Base-by-base conservation (phyloP, 495 filamentous ascomycete species). In the Aspergillus bertholletiae region DNA sequence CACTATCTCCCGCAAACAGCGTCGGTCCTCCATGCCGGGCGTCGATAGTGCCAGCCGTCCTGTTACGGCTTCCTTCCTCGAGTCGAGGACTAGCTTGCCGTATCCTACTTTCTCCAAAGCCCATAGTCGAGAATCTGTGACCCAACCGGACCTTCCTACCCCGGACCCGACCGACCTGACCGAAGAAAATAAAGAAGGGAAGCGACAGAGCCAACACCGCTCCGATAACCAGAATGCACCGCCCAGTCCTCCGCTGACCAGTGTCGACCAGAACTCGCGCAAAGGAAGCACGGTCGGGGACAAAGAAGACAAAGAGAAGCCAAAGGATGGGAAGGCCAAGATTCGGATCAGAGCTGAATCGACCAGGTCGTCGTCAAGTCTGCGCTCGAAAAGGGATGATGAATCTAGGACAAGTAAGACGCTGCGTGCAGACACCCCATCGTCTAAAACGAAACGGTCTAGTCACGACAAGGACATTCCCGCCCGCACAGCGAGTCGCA, bases 71-170 rank as follows among this genome's bases (percentile, higher is more conserved):
- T 77, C 76, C 18, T 78, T 79, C 51, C 66, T 75, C 45, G 76
- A 74, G 45, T 80, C 77, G 49, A 80, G 75, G 60, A 77, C 81
- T 56, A 90, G 80, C 73, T 68, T 88, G 21, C 86, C 90, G 12
- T 97, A 97, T 65, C 92, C 92, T 5, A 79, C 75, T 17, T 94
- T 96, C 73, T 92, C 87, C 64, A 96, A 96, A 68, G 85, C 86
- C 32, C 88, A 95, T 66, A 94, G 89, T 80, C 93, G 90, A 67
- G 90, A 95, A 65, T 79, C 82, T 45, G 76, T 95, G 34, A 84
- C 80, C 65, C 78, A 79, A 59, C 84, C 85, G 52, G 81, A 84
- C 57, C 86, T 85, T 28, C 85, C 84, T 52, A 94, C 90, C 0
- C 90, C 90, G 15, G 88, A 92, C 51, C 77, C 88, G 28, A 94